Base-by-base conservation (phyloP, 306 rosid genomes). In the Cucurbita pepo region DNA sequence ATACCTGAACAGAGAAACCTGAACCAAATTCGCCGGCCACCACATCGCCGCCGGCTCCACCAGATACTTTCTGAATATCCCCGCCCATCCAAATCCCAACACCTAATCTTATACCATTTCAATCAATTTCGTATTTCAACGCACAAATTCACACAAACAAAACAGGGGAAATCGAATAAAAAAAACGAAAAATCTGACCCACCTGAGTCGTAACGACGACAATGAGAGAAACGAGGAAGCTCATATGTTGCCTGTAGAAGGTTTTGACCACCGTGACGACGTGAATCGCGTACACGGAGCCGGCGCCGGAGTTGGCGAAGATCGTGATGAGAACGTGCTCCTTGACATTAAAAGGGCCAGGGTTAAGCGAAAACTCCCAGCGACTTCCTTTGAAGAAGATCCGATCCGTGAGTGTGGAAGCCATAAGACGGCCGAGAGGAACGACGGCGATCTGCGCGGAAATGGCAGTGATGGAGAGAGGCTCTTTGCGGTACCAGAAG, bases 21-120 rank as follows among this genome's bases (percentile, higher is more conserved):
- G 98, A 63, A 90, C 98, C 78, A 93, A 74, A 85, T 90, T 93
- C 16, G 96, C 86, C 3, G 98, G 98, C 98, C 98, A 93, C 98
- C 97, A 93, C 98, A 93, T 93, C 45, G 89, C 88, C 8, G 96
- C 96, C 34, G 98, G 98, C 30, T 92, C 98, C 21, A 92, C 98
- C 71, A 92, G 72, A 73, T 92, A 88, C 71, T 82, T 85, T 60
- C 96, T 83, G 69, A 88, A 90, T 75, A 92, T 90, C 53, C 98
- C 96, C 37, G 98, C 98, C 98, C 98, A 92, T 76, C 98, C 98
- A 64, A 90, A 92, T 48, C 98, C 98, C 58, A 92, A 81, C 45
- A 90, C 96, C 96, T 92, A 59, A 56, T 77, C 88, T 16, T 16
- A 10, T 9, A 81, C 78, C 11, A 60, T 60, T 60, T 37, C 67